phyloP scores from a whole-genome alignment of 1,284 basidiomycete species.

The Ustilago shanxiensis region DNA sequence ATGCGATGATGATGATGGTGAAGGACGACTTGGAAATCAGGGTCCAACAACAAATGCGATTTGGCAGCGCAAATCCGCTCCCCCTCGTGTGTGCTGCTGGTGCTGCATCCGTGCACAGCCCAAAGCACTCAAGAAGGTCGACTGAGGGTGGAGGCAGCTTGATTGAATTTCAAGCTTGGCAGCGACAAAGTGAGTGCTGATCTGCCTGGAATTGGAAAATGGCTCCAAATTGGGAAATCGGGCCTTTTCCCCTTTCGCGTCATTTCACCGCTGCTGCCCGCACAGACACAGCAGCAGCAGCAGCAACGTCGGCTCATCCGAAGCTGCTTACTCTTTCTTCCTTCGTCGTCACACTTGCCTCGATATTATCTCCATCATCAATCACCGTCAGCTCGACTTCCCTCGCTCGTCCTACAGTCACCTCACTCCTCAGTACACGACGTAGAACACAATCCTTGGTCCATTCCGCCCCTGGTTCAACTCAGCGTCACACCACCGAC shows the following conservation, averaged over 20 bases:
- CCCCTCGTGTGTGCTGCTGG: constrained; percentile 1
- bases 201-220: background rate
- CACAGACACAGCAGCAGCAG: constrained; percentile 5
- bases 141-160: constrained; percentile 19
- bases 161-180: background rate
- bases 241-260: background rate
- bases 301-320: background rate
- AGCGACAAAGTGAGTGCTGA: too few relatives aligned
- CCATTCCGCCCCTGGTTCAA: background rate
- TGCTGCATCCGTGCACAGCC: constrained; percentile 41
- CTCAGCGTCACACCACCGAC: background rate
- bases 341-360: background rate
- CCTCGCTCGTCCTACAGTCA: constrained; percentile 1
- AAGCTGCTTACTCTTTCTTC: constrained; percentile 3
- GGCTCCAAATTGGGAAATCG: background rate
- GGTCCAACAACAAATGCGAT: constrained; percentile 13
- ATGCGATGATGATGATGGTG: constrained; percentile 13
- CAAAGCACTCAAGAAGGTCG: too few relatives aligned
- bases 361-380: too few relatives aligned
- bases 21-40: background rate
- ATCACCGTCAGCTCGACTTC: constrained; percentile 1
- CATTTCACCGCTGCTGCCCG: constrained; percentile 3
- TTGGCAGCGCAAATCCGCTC: background rate
- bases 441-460: background rate
- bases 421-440: background rate